Percentiles rank a stretch among this genome's conserved stretches.
Evolutionary conservation across 2,329 filamentous ascomycete genomes (phyloP).

Genomic region (Zalaria obscura): DNA sequence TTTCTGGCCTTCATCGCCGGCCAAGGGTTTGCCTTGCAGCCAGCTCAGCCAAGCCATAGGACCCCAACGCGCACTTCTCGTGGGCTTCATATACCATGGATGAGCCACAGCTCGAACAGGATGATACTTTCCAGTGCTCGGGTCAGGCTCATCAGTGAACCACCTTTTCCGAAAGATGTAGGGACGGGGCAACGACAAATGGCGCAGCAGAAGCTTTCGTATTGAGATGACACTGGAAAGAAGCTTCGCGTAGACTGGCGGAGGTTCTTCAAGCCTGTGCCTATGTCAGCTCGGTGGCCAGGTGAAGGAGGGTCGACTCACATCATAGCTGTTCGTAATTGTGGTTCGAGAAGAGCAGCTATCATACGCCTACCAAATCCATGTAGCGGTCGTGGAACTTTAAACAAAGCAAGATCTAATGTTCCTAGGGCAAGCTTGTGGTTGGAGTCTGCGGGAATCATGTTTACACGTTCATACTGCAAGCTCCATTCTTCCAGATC

Average conservation of each 20-base stretch:
- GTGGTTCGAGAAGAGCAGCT: constrained; percentile 48
- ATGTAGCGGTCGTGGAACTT: constrained; percentile 33
- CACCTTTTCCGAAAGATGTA: constrained; percentile 22
- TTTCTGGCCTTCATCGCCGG: constrained; percentile 31
- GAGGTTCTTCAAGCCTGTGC: constrained; percentile 23
- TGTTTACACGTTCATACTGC: constrained; percentile 43
- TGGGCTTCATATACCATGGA: constrained; percentile 43
- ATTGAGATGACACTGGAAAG: constrained; percentile 34
- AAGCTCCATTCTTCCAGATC: constrained; percentile 37
- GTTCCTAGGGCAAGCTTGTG: constrained; percentile 39
- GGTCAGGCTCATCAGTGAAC: constrained; percentile 35
- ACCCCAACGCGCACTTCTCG: constrained; percentile 48
- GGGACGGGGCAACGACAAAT: constrained; percentile 45
- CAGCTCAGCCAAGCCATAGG: constrained; percentile 38
- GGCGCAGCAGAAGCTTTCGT: constrained; percentile 42
- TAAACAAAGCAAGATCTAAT: constrained; percentile 44
- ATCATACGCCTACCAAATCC: constrained; percentile 37
- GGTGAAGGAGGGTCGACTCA: constrained; percentile 20
- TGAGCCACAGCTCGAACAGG: constrained; percentile 46
- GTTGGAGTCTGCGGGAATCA: constrained; percentile 33
- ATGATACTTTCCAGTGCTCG: constrained; percentile 36
- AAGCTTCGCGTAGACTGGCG: constrained; percentile 17
- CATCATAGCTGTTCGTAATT: constrained; percentile 51
- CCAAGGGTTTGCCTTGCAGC: constrained; percentile 30
- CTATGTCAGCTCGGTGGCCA: not conserved